A percentile compares a stretch with the other conserved stretches of the same genome.
Conservation (phyloP, 257 asterid species). For the Solanum raphanifolium region DNA sequence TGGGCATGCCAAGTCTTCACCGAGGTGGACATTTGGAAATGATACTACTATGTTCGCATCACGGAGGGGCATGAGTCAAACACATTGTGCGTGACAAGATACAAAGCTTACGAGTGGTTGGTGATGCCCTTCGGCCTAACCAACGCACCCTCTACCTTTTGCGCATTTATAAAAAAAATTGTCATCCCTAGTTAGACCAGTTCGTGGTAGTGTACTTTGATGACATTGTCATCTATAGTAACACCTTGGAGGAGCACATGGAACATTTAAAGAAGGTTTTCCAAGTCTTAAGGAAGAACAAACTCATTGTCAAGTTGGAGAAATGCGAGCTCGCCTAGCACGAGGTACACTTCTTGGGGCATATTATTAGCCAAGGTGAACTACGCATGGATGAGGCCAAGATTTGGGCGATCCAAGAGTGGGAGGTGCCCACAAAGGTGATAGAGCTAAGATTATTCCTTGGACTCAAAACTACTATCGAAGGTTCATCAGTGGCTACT, state of each 20-base stretch:
- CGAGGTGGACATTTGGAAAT: no score
- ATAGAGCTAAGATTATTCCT: rapidly evolving
- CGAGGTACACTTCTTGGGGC: neutral
- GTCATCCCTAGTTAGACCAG: neutral
- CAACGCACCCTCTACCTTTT: neutral
- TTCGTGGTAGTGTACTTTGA: no score
- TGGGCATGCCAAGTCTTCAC: no score
- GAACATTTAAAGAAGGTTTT: neutral
- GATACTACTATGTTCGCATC: neutral
- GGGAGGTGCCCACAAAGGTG: neutral
- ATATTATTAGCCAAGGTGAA: neutral
- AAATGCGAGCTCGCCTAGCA: neutral
- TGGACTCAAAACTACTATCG: neutral
- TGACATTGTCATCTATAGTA: neutral
- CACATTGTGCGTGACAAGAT: neutral
- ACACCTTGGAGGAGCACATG: neutral
- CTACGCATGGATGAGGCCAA: rapidly evolving
- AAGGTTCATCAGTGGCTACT: neutral
- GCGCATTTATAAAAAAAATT: no score
- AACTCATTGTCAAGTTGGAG: neutral
- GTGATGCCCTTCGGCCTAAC: neutral
- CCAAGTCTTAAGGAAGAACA: neutral
- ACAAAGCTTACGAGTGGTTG: neutral
- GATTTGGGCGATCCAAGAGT: neutral
- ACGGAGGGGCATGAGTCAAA: neutral